A percentile compares a stretch with the other conserved stretches of the same genome.
Evolutionary conservation across 2,329 filamentous ascomycete genomes (phyloP).

Genomic region (Hypomyces perniciosus): DNA sequence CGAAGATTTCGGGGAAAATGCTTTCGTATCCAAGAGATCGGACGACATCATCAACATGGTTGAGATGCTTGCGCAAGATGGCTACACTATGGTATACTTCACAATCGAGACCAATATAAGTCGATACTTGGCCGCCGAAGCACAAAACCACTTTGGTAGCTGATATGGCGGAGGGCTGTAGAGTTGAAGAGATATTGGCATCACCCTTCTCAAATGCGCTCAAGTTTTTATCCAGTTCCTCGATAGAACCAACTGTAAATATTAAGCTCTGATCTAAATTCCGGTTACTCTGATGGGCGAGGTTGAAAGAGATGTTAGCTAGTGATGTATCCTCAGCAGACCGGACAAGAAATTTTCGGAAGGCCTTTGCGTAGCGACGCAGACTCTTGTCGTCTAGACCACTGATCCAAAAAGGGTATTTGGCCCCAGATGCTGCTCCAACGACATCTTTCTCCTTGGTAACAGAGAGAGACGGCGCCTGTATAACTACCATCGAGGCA

Average conservation of each 20-base stretch:
- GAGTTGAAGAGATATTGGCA: neutral
- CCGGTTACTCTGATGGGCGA: conserved; percentile 25
- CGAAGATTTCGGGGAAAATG: conserved; percentile 30
- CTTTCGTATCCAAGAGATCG: conserved; percentile 16
- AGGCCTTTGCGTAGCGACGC: neutral
- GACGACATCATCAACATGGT: conserved; percentile 4
- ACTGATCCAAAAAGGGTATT: conserved; percentile 6
- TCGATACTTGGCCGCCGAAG: conserved; percentile 25
- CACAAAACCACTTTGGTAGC: conserved; percentile 25
- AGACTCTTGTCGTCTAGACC: conserved; percentile 5
- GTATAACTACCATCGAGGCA: conserved; percentile 18
- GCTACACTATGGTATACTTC: conserved; percentile 23
- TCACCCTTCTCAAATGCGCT: conserved; percentile 12
- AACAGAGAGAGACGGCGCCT: conserved; percentile 11
- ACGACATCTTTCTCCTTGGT: neutral
- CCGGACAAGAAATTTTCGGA: neutral
- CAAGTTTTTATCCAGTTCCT: conserved; percentile 20
- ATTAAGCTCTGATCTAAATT: conserved; percentile 18
- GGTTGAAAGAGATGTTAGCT: conserved; percentile 26
- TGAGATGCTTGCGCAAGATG: conserved; percentile 19
- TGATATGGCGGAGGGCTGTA: neutral
- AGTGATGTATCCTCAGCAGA: neutral
- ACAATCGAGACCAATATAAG: conserved; percentile 24
- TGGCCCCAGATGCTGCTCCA: neutral
- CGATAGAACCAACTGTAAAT: conserved; percentile 17